These are phyloP conservation scores for Lithohypha guttulata DNA, from an alignment of 2,329 filamentous ascomycete species.

Conservation along the genomic window DNA sequence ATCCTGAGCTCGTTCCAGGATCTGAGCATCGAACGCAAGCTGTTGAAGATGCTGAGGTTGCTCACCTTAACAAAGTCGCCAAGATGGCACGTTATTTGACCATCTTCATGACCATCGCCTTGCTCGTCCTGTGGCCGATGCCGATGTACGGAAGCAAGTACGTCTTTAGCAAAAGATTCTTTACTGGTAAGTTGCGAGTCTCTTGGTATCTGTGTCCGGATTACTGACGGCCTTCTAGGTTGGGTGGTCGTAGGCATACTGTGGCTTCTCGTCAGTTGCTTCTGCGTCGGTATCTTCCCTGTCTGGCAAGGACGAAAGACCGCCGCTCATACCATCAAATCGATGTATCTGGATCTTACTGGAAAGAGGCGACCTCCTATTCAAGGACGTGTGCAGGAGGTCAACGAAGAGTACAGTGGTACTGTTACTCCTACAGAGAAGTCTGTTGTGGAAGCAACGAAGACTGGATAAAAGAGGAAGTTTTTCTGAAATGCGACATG, in stretches of 20 bases:
- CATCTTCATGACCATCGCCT: conserved; percentile 53
- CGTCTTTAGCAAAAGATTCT: conserved; percentile 71
- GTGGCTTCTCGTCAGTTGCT: conserved; percentile 64
- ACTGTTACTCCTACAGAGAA: conserved; percentile 40
- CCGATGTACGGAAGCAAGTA: conserved; percentile 78
- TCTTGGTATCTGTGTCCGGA: no score
- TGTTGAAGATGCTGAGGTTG: no score
- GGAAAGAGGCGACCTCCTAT: conserved; percentile 26
- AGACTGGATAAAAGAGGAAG: no score
- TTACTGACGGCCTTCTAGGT: no score
- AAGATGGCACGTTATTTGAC: conserved; percentile 48
- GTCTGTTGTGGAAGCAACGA: no score
- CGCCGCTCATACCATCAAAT: conserved; percentile 49
- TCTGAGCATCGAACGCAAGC: conserved; percentile 26
- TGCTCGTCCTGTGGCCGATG: conserved; percentile 83
- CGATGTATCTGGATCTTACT: conserved; percentile 51
- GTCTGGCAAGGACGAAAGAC: conserved; percentile 67
- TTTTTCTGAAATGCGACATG: no score
- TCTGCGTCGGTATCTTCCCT: conserved; percentile 70
- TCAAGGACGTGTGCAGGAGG: conserved; percentile 22
- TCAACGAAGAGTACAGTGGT: conserved; percentile 31
- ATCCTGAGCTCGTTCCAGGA: conserved; percentile 54
- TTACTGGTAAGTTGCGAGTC: no score
- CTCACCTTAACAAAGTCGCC: conserved; percentile 45
- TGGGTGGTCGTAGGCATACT: conserved; percentile 69